Base-by-base conservation (phyloP, 2,329 filamentous ascomycete species). In the Didymella lethalis region DNA sequence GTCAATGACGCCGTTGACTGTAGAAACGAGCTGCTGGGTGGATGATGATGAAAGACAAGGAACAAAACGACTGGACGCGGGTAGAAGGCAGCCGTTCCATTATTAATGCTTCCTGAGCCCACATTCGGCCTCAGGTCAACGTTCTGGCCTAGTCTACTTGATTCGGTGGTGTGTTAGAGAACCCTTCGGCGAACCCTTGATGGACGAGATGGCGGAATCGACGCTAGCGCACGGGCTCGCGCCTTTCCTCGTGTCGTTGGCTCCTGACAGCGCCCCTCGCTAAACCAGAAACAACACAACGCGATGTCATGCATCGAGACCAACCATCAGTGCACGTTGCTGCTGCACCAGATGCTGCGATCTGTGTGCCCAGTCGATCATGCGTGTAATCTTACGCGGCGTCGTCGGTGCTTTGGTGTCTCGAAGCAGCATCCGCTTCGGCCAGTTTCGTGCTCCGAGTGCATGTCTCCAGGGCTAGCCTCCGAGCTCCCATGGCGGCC, bases 401-500 rank as follows among this genome's bases (percentile, higher is more conserved):
- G 45, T 40, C 26, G 34, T 51, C 52, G 26, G 48, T 60, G 54
- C 57, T 56, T 50, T 32, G 51, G 55, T 50, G 44, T 32, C 46
- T 44, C 28, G 56, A 34, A 34, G 53, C 47, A 44, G 61, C 52
- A 36, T 59, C 59, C 16, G 59, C 63, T 28, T 64, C 61, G 56
- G 48, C 48, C 45, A 71, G 59, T 51, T 60, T 64, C 47, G 57
- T 58, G 29, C 32, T 38, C 46, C 66, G 63, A 28, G 48, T 60
- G 60, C 48, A 67, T 65, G 43, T 59, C 53, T 28, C 61, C 63
- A 48, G 70, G 38, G 44, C 44, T 29, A 28, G 44, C 36, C 55
- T 67, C 57, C 67, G 63, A 38, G 64, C 69, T n/a, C 67, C 67
- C 71, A 73, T 69, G 44, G 65, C 68, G 14, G 63, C 59, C 45